Evolutionary conservation across 306 rosid species (phyloP).

Genomic region (Styphnolobium japonicum): DNA sequence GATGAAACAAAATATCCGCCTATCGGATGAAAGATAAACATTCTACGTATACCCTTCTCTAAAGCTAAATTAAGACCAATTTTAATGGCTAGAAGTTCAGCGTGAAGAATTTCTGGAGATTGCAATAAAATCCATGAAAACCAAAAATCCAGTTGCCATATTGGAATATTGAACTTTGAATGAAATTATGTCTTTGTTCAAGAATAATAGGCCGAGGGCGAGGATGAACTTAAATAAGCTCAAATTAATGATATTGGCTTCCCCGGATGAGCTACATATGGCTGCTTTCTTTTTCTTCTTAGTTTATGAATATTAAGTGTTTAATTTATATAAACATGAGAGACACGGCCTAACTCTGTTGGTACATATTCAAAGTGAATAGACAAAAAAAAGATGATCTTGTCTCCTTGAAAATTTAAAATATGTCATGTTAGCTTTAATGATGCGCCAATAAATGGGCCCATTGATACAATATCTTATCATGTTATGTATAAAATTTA

Average conservation of each 20-base stretch:
- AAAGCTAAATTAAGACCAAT: no score
- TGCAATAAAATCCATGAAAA: no score
- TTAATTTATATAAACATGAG: not conserved
- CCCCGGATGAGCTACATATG: not conserved
- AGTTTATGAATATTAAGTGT: not conserved
- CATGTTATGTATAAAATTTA: not conserved
- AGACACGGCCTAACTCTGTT: not conserved
- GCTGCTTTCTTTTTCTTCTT: not conserved
- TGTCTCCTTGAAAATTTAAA: constrained; percentile 8
- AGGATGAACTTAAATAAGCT: not conserved
- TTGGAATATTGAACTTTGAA: no score
- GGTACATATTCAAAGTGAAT: constrained; percentile 20
- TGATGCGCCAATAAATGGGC: not conserved
- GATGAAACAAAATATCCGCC: no score
- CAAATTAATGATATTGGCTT: not conserved
- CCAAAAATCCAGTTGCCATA: no score
- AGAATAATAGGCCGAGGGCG: not conserved
- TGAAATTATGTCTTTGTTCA: not conserved
- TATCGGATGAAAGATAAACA: no score
- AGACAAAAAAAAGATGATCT: constrained; percentile 6
- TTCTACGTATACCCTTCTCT: no score
- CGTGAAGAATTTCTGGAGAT: no score
- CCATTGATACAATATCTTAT: not conserved
- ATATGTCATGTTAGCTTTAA: not conserved
- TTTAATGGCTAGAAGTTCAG: no score